Evolutionary conservation across 495 filamentous ascomycete species (phyloP).

Genomic region (Paragyromitra xinjiangensis): DNA sequence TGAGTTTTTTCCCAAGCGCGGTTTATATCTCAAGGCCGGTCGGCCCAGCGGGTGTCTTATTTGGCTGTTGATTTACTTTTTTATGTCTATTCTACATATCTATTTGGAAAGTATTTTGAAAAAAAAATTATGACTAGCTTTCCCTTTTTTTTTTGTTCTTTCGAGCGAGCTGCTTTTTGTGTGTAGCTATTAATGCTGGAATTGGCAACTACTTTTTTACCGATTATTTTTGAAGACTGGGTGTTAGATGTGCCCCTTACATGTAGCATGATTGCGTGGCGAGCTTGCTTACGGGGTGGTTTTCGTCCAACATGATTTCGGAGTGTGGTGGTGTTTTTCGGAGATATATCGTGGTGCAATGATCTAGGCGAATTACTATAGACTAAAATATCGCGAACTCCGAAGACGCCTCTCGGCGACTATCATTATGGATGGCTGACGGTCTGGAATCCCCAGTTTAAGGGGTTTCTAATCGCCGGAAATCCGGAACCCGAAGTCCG

Average conservation of each 20-base stretch:
- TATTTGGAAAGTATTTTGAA: background rate
- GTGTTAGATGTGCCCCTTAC: background rate
- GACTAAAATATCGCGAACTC: too few species aligned
- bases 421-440: too few species aligned
- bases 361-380: too few species aligned
- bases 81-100: background rate
- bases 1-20: background rate
- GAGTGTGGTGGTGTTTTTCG: too few species aligned
- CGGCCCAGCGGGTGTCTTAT: background rate
- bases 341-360: too few species aligned
- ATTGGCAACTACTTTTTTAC: slow-evolving; percentile 11
- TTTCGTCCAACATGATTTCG: too few species aligned
- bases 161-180: background rate
- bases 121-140: slow-evolving; percentile 1
- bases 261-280: too few species aligned
- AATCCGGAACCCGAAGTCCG: too few species aligned
- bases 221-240: background rate
- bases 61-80: background rate
- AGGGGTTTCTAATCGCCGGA: too few species aligned
- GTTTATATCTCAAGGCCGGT: background rate
- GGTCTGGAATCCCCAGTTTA: too few species aligned
- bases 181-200: slow-evolving; percentile 16
- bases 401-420: too few species aligned
- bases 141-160: background rate
- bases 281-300: too few species aligned